A percentile compares a stretch with the other conserved stretches of the same genome.
These are phyloP conservation scores for Phytophthora sp. DNA, from an alignment of 352 stramenopile species.

Conservation along the genomic window DNA sequence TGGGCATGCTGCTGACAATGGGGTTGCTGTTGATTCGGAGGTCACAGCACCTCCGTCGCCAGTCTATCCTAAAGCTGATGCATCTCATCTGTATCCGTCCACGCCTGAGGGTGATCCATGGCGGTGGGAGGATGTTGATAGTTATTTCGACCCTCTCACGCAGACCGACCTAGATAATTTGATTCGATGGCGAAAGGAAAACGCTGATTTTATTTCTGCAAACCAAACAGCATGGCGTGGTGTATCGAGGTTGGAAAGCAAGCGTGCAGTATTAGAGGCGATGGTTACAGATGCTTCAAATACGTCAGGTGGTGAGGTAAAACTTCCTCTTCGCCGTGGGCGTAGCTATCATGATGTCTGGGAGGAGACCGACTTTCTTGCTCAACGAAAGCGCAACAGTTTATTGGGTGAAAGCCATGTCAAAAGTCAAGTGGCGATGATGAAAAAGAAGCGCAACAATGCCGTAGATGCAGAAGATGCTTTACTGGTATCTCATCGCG, in stretches of 20 bases:
- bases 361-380: slow-evolving; percentile 77
- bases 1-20: slow-evolving; percentile 11
- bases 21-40: background rate
- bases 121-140: slow-evolving; percentile 66
- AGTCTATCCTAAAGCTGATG: slow-evolving; percentile 44
- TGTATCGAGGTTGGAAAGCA: slow-evolving; percentile 17
- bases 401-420: slow-evolving; percentile 22
- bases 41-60: slow-evolving; percentile 38
- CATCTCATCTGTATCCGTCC: slow-evolving; percentile 49
- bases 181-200: slow-evolving; percentile 51
- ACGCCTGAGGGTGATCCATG: slow-evolving; percentile 46
- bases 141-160: slow-evolving; percentile 60
- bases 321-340: slow-evolving; percentile 48
- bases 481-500: slow-evolving; percentile 47
- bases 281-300: slow-evolving; percentile 56
- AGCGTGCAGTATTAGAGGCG: slow-evolving; percentile 47
- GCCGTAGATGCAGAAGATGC: slow-evolving; percentile 9
- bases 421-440: slow-evolving; percentile 29
- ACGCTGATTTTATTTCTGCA: slow-evolving; percentile 57
- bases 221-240: slow-evolving; percentile 36
- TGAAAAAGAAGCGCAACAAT: slow-evolving; percentile 39
- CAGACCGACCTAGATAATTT: slow-evolving; percentile 67
- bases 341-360: slow-evolving; percentile 79
- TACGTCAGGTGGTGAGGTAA: slow-evolving; percentile 24
- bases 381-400: slow-evolving; percentile 37